Conservation (phyloP, 805 yeast genomes). For the Suhomyces sp. region DNA sequence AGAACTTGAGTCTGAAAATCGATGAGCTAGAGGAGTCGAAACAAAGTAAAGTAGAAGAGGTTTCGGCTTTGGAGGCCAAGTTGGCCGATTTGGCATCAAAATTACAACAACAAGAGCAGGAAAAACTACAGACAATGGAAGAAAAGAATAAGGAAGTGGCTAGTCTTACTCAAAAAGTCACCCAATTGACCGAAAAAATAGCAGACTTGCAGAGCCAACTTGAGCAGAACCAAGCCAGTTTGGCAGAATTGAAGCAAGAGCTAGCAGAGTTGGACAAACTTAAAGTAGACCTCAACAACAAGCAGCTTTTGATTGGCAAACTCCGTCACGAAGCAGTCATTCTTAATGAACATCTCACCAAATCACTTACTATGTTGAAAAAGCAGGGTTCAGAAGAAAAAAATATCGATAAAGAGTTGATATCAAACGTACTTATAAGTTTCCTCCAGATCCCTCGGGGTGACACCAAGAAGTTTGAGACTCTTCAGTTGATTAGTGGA, state of each 20-base stretch:
- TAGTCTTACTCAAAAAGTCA: conserved; percentile 24
- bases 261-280: conserved; percentile 43
- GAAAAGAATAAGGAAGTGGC: conserved; percentile 19
- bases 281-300: conserved; percentile 52
- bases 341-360: conserved; percentile 91
- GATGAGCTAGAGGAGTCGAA: conserved; percentile 47
- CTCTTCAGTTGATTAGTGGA: conserved; percentile 76
- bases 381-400: conserved; percentile 66
- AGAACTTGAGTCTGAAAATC: conserved; percentile 39
- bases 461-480: conserved; percentile 93
- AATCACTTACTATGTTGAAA: conserved; percentile 81
- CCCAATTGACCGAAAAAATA: conserved; percentile 15
- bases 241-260: conserved; percentile 16
- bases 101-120: neutral
- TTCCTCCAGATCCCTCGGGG: conserved; percentile 87
- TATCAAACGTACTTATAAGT: conserved; percentile 80
- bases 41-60: conserved; percentile 18
- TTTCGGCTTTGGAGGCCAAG: neutral
- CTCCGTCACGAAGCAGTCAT: conserved; percentile 92
- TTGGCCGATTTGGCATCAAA: neutral
- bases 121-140: neutral
- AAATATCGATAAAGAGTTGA: conserved; percentile 81
- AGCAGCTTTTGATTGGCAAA: conserved; percentile 80
- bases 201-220: conserved; percentile 9
- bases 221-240: conserved; percentile 12